Evolutionary conservation across 78 protist genomes (phyloP), one percentile per base, ranked within the genome.

Genomic region (Tieghemostelium lacteum): DNA sequence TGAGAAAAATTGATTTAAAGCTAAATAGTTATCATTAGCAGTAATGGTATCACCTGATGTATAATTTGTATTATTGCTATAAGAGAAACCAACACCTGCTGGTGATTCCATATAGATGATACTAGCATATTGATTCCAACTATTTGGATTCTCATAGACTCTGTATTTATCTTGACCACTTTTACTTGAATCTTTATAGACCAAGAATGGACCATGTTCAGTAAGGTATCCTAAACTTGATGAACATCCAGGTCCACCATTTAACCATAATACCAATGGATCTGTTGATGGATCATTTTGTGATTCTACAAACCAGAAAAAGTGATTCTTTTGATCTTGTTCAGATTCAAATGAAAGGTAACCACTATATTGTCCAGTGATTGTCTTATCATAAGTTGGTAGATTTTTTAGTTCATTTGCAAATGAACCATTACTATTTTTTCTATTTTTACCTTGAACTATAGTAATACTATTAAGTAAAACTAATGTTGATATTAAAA

Each of bases 11-110:
- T n/a, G n/a, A n/a, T n/a, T n/a, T n/a, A n/a, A n/a, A n/a, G n/a
- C n/a, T n/a, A n/a, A n/a, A n/a, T n/a, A n/a, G n/a, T n/a, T 77
- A 42, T 77, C 87, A 3, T 39, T n/a, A n/a, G 87, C 87, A n/a
- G 87, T 77, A 17, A 62, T 73, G 28, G 52, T 29, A 55, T 77
- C 87, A 20, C 71, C 64, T 8, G 45, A 33, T 31, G 87, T 50
- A 29, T 58, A 57, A 55, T 77, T 77, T 17, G 49, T 42, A 37
- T 58, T 57, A 2, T 14, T 39, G 12, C 40, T 67, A 36, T 62
- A 89, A 19, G 80, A 63, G 87, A 93, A 93, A 33, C 95, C 95
- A 60, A 85, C 91, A 31, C 95, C 95, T 3, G 63, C 70, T 28
- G 95, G 95, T 3, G 54, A 36, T 31, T 93, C 95, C 14, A 93